Percentiles rank a stretch among this genome's conserved stretches.
These are phyloP conservation scores for Geotrichum restrictum DNA, from an alignment of 1,139 yeast genomes.

Conservation along the genomic window DNA sequence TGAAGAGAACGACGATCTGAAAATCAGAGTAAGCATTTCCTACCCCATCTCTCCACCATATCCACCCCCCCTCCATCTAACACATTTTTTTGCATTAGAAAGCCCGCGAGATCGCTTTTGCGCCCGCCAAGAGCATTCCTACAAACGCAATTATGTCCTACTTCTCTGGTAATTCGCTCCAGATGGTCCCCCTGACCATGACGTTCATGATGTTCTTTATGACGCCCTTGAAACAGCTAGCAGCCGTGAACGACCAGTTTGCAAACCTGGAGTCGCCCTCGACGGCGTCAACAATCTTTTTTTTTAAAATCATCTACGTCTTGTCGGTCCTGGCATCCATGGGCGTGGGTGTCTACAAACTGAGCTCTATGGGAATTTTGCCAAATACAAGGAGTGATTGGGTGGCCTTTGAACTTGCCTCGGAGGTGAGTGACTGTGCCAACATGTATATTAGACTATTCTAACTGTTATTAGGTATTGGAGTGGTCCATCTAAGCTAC, in stretches of 20 bases:
- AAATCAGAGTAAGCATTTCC: conserved; percentile 27
- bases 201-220: conserved; percentile 72
- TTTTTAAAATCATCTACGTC: conserved; percentile 50
- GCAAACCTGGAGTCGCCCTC: conserved; percentile 34
- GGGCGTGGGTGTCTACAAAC: conserved; percentile 77
- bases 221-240: conserved; percentile 71
- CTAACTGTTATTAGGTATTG: conserved; percentile 2
- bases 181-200: conserved; percentile 87
- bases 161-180: conserved; percentile 89
- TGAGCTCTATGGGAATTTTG: conserved; percentile 82
- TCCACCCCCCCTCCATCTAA: background rate
- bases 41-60: no score
- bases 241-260: conserved; percentile 49
- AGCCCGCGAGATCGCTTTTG: conserved; percentile 83
- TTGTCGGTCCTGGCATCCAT: conserved; percentile 62
- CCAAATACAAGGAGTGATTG: conserved; percentile 88
- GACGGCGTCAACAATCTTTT: conserved; percentile 43
- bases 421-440: conserved; percentile 39
- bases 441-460: no score
- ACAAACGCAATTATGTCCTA: conserved; percentile 88
- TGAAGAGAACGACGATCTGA: conserved; percentile 31
- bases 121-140: conserved; percentile 81
- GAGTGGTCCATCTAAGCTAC: conserved; percentile 10
- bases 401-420: conserved; percentile 75
- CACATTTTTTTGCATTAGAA: no score